Evolutionary conservation across 129 eudicot species (phyloP).

Genomic region (Lonicera japonica): DNA sequence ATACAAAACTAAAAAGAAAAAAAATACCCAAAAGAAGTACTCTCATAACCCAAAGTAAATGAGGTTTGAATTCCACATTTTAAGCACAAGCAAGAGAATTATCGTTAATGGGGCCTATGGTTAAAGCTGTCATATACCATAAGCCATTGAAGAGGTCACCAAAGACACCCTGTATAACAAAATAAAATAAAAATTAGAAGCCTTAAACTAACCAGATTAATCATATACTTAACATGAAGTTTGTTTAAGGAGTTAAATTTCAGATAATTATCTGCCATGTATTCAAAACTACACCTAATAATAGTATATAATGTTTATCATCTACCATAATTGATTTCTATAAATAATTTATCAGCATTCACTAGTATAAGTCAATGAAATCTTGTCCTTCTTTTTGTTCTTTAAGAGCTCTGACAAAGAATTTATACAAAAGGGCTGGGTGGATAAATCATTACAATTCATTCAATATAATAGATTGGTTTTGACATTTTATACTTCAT

Average conservation of each 20-base stretch:
- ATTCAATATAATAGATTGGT: too few relatives aligned
- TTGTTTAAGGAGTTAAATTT: background rate
- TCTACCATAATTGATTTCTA: too few relatives aligned
- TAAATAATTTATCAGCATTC: background rate
- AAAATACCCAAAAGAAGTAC: too few relatives aligned
- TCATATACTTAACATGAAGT: background rate
- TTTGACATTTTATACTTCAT: too few relatives aligned
- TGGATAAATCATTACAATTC: background rate
- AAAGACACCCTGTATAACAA: constrained; percentile 61
- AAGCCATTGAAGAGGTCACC: constrained; percentile 75
- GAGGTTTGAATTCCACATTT: constrained; percentile 53
- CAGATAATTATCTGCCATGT: background rate
- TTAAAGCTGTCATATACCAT: constrained; percentile 72
- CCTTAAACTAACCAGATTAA: too few relatives aligned
- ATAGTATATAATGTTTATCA: too few relatives aligned
- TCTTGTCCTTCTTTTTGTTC: background rate
- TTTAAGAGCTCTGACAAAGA: background rate
- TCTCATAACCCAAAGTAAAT: too few relatives aligned
- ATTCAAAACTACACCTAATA: too few relatives aligned
- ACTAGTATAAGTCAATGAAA: background rate
- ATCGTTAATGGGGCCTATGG: constrained; percentile 66
- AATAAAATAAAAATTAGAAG: background rate
- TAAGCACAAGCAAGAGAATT: constrained; percentile 63
- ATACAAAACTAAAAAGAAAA: too few relatives aligned
- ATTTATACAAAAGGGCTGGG: background rate